Evolutionary conservation across 768 basidiomycete species (phyloP).

Genomic region (Solioccasus polychromus): DNA sequence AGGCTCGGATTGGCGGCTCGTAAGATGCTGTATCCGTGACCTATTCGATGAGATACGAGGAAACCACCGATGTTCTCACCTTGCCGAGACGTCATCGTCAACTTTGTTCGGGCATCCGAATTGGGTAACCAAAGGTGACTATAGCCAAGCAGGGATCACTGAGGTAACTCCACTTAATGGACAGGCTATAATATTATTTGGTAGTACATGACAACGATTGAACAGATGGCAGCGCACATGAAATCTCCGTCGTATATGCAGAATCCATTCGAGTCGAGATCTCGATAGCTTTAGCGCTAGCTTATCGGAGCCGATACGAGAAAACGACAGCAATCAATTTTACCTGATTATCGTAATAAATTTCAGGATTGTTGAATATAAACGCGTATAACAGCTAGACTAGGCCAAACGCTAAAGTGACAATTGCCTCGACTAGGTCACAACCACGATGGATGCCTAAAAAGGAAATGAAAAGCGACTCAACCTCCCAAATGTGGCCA

Average conservation of each 20-base stretch:
- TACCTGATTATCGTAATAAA: too few species aligned
- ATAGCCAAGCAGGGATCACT: background rate
- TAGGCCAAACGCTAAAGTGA: too few species aligned
- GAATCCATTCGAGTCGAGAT: too few species aligned
- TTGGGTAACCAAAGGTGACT: slow-evolving; percentile 7
- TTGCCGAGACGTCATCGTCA: slow-evolving; percentile 1
- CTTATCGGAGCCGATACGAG: too few species aligned
- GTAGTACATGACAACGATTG: slow-evolving; percentile 5
- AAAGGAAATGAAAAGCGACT: slow-evolving; percentile 3
- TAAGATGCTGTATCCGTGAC: slow-evolving; percentile 12
- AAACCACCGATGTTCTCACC: slow-evolving; percentile 15
- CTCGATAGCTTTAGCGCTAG: too few species aligned
- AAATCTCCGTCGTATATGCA: slow-evolving; percentile 3
- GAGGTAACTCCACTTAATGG: background rate
- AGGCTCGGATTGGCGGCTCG: background rate
- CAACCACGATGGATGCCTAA: slow-evolving; percentile 12
- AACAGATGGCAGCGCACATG: slow-evolving; percentile 4
- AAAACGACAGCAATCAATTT: too few species aligned
- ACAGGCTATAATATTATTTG: too few species aligned
- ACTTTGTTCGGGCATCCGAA: background rate
- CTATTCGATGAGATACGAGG: slow-evolving; percentile 1
- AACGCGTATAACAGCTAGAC: background rate
- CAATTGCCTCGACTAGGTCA: too few species aligned
- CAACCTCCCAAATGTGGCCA: background rate
- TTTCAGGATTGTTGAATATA: too few species aligned